Conservation (phyloP, 1,139 yeast genomes). For the Diutina rugosa region DNA sequence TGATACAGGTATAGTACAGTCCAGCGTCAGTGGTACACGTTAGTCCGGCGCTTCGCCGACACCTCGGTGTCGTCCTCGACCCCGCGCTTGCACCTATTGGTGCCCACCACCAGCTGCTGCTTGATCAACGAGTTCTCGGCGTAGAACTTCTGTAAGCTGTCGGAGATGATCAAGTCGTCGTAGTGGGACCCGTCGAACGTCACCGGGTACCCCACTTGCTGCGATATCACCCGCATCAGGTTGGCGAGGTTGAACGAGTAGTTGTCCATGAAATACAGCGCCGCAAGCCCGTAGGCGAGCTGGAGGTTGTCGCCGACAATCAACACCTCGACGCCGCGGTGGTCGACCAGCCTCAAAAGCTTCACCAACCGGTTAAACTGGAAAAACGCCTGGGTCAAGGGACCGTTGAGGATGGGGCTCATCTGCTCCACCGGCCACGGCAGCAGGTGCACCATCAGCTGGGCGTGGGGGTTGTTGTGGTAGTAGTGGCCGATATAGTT, state of each 20-base stretch:
- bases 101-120: background rate
- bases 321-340: conserved; percentile 20
- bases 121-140: conserved; percentile 22
- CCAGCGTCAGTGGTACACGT: background rate
- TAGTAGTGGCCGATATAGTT: conserved; percentile 28
- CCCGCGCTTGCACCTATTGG: background rate
- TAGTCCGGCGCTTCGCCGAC: background rate
- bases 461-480: conserved; percentile 17
- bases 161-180: conserved; percentile 28
- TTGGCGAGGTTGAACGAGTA: conserved; percentile 22
- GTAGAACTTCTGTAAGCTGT: conserved; percentile 26
- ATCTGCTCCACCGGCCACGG: background rate
- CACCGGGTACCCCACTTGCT: conserved; percentile 10
- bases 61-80: background rate
- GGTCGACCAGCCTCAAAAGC: conserved; percentile 22
- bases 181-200: conserved; percentile 22
- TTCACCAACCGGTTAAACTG: conserved; percentile 24
- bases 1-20: background rate
- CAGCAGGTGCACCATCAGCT: conserved; percentile 17
- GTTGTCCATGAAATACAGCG: conserved; percentile 30
- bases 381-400: conserved; percentile 25
- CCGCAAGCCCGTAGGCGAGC: conserved; percentile 14
- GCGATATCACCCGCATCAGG: conserved; percentile 6
- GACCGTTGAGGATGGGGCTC: conserved; percentile 25
- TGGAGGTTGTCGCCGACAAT: conserved; percentile 16